These are phyloP conservation scores for Phytophthora multivora DNA, from an alignment of 352 stramenopile genomes.

Conservation along the genomic window DNA sequence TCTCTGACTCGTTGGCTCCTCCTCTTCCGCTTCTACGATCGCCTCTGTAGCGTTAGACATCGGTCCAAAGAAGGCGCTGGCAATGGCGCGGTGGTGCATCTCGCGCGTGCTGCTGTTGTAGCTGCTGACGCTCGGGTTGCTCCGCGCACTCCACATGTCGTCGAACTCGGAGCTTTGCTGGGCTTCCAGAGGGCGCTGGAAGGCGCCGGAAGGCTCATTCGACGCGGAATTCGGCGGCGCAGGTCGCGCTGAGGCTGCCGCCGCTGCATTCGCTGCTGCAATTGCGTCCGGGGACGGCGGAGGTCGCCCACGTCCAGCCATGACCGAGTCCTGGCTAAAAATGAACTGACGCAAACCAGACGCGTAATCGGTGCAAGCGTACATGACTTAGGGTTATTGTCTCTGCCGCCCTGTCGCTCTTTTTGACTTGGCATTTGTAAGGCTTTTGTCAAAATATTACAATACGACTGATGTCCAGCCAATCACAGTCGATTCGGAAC, in stretches of 20 bases:
- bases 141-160: slow-evolving; percentile 40
- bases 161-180: slow-evolving; percentile 24
- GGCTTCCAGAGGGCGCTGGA: slow-evolving; percentile 5
- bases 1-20: slow-evolving; percentile 14
- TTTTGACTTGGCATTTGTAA: slow-evolving; percentile 7
- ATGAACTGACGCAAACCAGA: slow-evolving; percentile 9
- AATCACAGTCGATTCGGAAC: slow-evolving; percentile 24
- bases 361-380: slow-evolving; percentile 20
- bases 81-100: slow-evolving; percentile 37
- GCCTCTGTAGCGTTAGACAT: slow-evolving; percentile 34
- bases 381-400: slow-evolving; percentile 8
- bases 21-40: slow-evolving; percentile 32
- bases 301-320: not conserved
- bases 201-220: not conserved
- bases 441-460: not conserved
- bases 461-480: not conserved
- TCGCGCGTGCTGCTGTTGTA: slow-evolving; percentile 54
- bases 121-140: slow-evolving; percentile 59
- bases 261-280: slow-evolving; percentile 29
- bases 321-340: slow-evolving; percentile 9
- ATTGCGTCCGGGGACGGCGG: slow-evolving; percentile 29
- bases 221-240: slow-evolving; percentile 1
- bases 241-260: slow-evolving; percentile 19
- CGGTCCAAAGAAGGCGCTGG: slow-evolving; percentile 46
- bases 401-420: slow-evolving; percentile 9